A percentile compares a stretch with the other conserved stretches of the same genome.
Conservation (phyloP, 1,284 basidiomycete genomes). For the Austroboletus novae-zelandiae region DNA sequence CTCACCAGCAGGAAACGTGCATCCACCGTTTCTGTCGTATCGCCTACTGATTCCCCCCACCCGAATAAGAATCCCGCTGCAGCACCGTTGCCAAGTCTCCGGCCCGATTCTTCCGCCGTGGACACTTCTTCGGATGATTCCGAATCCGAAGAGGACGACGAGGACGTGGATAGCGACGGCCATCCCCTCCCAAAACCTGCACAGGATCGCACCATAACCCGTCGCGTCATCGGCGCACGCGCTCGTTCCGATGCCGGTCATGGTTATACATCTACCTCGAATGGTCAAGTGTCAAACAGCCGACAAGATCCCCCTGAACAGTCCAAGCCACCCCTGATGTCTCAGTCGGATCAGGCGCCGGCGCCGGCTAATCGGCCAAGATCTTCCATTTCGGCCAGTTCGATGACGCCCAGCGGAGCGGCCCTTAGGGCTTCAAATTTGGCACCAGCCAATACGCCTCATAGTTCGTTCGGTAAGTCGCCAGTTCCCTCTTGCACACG, state of each 20-base stretch:
- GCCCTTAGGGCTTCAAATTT: slow-evolving; percentile 37
- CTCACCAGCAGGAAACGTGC: slow-evolving; percentile 25
- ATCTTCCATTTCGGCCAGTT: slow-evolving; percentile 39
- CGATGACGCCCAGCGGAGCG: slow-evolving; percentile 37
- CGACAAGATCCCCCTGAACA: slow-evolving; percentile 3
- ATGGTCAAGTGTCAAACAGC: neutral
- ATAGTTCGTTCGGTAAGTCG: slow-evolving; percentile 16
- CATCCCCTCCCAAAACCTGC: slow-evolving; percentile 21
- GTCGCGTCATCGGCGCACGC: slow-evolving; percentile 9
- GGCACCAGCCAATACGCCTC: slow-evolving; percentile 11
- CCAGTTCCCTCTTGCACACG: neutral
- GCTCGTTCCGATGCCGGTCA: slow-evolving; percentile 20
- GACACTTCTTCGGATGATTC: slow-evolving; percentile 31
- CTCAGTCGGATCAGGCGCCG: slow-evolving; percentile 14
- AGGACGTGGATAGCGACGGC: slow-evolving; percentile 35
- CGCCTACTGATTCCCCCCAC: slow-evolving; percentile 12
- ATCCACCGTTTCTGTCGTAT: slow-evolving; percentile 29
- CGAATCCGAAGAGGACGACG: slow-evolving; percentile 27
- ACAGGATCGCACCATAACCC: slow-evolving; percentile 22
- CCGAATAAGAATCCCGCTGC: slow-evolving; percentile 8
- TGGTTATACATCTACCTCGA: neutral
- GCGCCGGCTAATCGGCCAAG: slow-evolving; percentile 15
- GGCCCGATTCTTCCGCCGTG: slow-evolving; percentile 18
- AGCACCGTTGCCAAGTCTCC: slow-evolving; percentile 11
- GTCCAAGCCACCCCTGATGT: slow-evolving; percentile 2